A percentile compares a stretch with the other conserved stretches of the same genome.
Conservation (phyloP, 176 grass and related monocot genomes). For the Juncus effusus region DNA sequence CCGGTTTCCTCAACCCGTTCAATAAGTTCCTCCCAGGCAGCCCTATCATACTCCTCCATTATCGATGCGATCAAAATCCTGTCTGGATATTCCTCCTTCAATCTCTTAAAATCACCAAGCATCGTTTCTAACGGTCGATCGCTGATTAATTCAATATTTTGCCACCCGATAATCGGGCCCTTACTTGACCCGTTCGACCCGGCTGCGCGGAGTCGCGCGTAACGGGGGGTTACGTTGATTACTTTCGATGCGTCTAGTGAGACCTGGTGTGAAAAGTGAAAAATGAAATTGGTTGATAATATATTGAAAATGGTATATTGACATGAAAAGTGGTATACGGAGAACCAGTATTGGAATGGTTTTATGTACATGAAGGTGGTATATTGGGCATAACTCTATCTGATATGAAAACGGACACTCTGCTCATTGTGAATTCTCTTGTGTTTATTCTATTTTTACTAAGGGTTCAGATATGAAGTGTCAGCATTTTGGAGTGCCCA, state of each 20-base stretch:
- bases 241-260: conserved; percentile 93
- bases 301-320: too few species aligned
- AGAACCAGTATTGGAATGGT: too few species aligned
- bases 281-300: too few species aligned
- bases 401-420: too few species aligned
- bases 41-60: conserved; percentile 98
- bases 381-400: too few species aligned
- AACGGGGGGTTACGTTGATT: conserved; percentile 93
- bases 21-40: conserved; percentile 96
- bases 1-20: conserved; percentile 86
- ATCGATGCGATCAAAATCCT: conserved; percentile 96
- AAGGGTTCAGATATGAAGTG: too few species aligned
- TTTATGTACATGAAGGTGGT: too few species aligned
- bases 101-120: conserved; percentile 84
- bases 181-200: conserved; percentile 71
- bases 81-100: conserved; percentile 88
- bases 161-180: conserved; percentile 88
- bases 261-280: conserved; percentile 41
- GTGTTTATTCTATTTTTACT: too few species aligned
- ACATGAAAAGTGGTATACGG: too few species aligned
- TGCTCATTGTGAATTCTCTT: too few species aligned
- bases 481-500: too few species aligned
- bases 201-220: conserved; percentile 65
- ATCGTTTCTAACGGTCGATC: conserved; percentile 88
- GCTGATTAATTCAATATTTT: conserved; percentile 98